Base-by-base conservation (phyloP, 1,139 yeast species). In the Saccharomycopsis crataegensis region DNA sequence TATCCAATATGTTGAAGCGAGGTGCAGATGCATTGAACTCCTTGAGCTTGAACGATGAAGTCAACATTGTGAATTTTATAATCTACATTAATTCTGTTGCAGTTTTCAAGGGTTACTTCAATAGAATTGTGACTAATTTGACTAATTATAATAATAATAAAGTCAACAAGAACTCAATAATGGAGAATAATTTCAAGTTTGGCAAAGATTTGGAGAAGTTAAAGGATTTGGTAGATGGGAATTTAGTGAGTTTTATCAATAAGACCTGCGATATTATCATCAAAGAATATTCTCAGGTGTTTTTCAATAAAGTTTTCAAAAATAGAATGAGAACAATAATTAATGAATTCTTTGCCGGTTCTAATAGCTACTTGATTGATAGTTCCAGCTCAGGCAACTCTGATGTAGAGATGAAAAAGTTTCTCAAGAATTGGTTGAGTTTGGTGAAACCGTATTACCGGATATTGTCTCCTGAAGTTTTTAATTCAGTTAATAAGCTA, bases 361-460 rank as follows among this genome's bases (percentile, higher is more conserved):
- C 33, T 11, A 50, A 50, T 36, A 49, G 53, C 34, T 55, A 56
- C 22, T 43, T 54, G 31, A 44, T 54, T 11, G 49, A 50, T 12
- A 28, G 34, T 14, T 36, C 31, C 43, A 34, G 33, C 11, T 31
- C 16, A 5, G 11, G 38, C 6, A 37, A 43, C 8, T 22, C 50
- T 5, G 65, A 52, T 17, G n/a, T 32, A 2, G 68, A 67, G 1
- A 55, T 71, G 8, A 67, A 75, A 37, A 73, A 70, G 46, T 86
- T 89, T 62, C 71, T 79, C 28, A 69, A 67, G 16, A 78, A 78
- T 33, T 90, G 96, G 96, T 77, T 76, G 49, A 64, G 73, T 1
- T 63, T 87, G 49, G 75, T 87, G 57, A 68, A 73, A 7, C 96
- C 96, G 2, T 88, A 83, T 64, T 72, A 75, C 53, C 81, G 79